These are phyloP conservation scores for Rosa persica DNA, from an alignment of 306 rosid genomes.

Conservation along the genomic window DNA sequence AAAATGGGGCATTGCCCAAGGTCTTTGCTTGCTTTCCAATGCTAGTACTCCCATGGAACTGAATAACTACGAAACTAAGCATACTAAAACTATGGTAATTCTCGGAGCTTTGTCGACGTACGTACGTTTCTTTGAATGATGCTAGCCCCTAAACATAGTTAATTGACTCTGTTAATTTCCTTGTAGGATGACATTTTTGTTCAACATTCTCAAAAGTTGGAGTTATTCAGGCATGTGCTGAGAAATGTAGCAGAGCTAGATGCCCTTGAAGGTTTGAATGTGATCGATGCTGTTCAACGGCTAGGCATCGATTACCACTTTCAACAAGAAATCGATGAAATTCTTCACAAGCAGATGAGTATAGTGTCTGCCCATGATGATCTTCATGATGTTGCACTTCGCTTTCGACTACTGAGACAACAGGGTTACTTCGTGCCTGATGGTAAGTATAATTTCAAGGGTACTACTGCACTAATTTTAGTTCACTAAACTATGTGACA, in stretches of 20 bases:
- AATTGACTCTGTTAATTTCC: background rate
- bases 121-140: background rate
- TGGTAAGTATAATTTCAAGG: constrained; percentile 10
- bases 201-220: background rate
- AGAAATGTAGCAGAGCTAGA: constrained; percentile 6
- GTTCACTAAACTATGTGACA: background rate
- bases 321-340: constrained; percentile 23
- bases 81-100: background rate
- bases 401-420: constrained; percentile 46
- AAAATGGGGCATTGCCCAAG: constrained; percentile 8
- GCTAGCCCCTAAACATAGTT: background rate
- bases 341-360: constrained; percentile 21
- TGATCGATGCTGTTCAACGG: constrained; percentile 39
- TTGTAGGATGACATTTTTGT: background rate
- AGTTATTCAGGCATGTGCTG: background rate
- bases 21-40: background rate
- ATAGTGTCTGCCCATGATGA: background rate
- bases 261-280: constrained; percentile 26
- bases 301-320: constrained; percentile 31
- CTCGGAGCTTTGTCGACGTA: background rate
- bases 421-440: constrained; percentile 34
- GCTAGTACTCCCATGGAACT: background rate
- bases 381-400: constrained; percentile 36
- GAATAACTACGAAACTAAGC: background rate
- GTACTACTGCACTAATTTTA: background rate